Percentiles rank a stretch among this genome's conserved stretches.
Conservation (phyloP, 805 yeast genomes). For the Saccharomyces cerevisiae region DNA sequence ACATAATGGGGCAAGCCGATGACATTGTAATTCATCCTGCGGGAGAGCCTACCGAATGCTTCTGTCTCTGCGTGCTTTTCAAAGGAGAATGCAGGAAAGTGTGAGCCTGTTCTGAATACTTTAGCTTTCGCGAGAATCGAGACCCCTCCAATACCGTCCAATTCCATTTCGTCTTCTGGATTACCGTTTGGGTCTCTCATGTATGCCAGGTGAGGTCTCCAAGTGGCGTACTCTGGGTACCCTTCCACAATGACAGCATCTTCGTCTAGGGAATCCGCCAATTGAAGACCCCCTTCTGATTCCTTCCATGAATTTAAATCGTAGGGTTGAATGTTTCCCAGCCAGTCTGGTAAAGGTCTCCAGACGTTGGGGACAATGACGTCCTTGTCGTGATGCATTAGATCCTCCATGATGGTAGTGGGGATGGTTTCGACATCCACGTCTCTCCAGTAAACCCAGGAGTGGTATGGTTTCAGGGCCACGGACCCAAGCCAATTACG, state of each 20-base stretch:
- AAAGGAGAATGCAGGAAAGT: constrained; percentile 94
- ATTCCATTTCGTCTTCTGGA: constrained; percentile 83
- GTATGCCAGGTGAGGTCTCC: constrained; percentile 96
- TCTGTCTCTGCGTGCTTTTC: constrained; percentile 97
- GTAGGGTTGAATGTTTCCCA: constrained; percentile 77
- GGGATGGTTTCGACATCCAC: constrained; percentile 94
- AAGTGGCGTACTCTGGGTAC: constrained; percentile 91
- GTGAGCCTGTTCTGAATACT: constrained; percentile 82
- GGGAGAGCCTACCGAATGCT: constrained; percentile 86
- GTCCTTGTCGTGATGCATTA: constrained; percentile 86
- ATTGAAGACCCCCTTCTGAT: constrained; percentile 68
- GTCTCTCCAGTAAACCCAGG: constrained; percentile 97
- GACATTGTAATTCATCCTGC: constrained; percentile 79
- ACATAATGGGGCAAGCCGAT: constrained; percentile 91
- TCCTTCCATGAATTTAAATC: constrained; percentile 84
- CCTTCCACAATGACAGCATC: constrained; percentile 97
- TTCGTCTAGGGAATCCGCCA: constrained; percentile 73
- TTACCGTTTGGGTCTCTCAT: constrained; percentile 92
- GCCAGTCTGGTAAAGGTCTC: constrained; percentile 84
- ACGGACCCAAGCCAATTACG: constrained; percentile 88
- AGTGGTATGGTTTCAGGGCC: constrained; percentile 83
- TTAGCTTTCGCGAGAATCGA: constrained; percentile 81
- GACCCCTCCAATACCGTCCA: constrained; percentile 97
- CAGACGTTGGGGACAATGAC: constrained; percentile 93
- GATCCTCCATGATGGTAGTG: constrained; percentile 74